Conservation (phyloP, 139 green algal genomes). For the Picocystis salinarum region DNA sequence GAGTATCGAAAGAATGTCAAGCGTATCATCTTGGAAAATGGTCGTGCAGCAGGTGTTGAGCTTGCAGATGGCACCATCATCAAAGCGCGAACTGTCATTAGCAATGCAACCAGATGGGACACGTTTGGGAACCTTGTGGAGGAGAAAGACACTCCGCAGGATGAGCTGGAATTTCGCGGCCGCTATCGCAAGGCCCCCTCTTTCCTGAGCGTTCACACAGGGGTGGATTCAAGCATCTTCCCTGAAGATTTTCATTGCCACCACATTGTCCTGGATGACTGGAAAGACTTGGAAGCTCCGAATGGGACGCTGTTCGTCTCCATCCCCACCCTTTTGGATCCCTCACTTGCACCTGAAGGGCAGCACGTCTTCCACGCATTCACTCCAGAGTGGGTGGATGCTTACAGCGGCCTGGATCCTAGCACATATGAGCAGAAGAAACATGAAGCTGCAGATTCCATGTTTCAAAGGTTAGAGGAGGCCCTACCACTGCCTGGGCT, state of each 20-base stretch:
- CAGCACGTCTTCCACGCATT: conserved; percentile 86
- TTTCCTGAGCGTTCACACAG: conserved; percentile 84
- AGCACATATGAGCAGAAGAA: conserved; percentile 50
- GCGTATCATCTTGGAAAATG: conserved; percentile 46
- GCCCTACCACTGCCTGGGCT: conserved; percentile 63
- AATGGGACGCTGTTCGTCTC: conserved; percentile 81
- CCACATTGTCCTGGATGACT: conserved; percentile 87
- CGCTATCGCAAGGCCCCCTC: conserved; percentile 80
- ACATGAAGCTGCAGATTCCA: conserved; percentile 36
- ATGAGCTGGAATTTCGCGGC: conserved; percentile 30
- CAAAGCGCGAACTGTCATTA: conserved; percentile 35
- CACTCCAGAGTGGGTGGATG: conserved; percentile 84
- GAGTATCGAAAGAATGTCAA: conserved; percentile 82
- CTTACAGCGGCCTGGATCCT: conserved; percentile 2
- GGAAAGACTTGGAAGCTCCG: conserved; percentile 36
- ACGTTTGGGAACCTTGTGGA: conserved; percentile 76
- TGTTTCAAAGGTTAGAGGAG: conserved; percentile 59
- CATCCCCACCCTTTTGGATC: conserved; percentile 80
- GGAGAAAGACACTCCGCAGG: conserved; percentile 41
- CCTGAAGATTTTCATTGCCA: conserved; percentile 27
- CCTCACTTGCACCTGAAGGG: conserved; percentile 50
- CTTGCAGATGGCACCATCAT: conserved; percentile 35
- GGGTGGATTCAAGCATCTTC: conserved; percentile 53
- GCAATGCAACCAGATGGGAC: conserved; percentile 92
- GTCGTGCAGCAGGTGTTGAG: conserved; percentile 28